phyloP scores from a whole-genome alignment of 2,329 filamentous ascomycete species.

The Colletotrichum lindemuthianum region DNA sequence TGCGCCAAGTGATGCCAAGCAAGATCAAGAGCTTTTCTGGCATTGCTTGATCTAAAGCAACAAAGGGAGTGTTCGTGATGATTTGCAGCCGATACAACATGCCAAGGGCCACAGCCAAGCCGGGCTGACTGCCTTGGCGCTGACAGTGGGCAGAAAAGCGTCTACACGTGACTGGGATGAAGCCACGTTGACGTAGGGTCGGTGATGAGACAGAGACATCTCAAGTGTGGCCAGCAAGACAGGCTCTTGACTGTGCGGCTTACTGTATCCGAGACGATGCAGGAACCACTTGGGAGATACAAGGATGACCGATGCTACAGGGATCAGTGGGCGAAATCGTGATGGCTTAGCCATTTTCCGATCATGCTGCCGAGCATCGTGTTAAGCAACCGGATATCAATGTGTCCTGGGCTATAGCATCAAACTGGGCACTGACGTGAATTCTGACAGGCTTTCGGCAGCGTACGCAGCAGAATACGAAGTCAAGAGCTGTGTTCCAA shows the following conservation, averaged over 20 bases:
- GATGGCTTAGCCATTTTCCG: slow-evolving; percentile 3
- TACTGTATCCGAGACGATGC: background rate
- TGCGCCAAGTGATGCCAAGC: slow-evolving; percentile 28
- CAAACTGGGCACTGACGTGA: background rate
- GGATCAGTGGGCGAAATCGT: background rate
- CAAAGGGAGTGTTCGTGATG: slow-evolving; percentile 8
- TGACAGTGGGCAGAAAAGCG: background rate
- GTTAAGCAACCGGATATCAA: background rate
- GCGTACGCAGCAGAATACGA: background rate
- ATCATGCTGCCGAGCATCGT: background rate
- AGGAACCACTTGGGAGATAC: background rate
- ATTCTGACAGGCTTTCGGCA: background rate
- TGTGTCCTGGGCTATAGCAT: background rate
- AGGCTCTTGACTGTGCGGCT: background rate
- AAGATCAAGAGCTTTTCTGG: slow-evolving; percentile 4
- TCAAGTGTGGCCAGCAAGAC: slow-evolving; percentile 11
- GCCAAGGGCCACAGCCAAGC: slow-evolving; percentile 11
- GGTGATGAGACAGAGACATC: slow-evolving; percentile 24
- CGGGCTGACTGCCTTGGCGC: slow-evolving; percentile 20
- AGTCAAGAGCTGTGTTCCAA: slow-evolving; percentile 8
- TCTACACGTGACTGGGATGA: background rate
- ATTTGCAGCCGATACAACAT: background rate
- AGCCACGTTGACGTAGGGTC: background rate
- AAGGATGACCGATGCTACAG: background rate
- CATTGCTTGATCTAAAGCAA: slow-evolving; percentile 9